These are phyloP conservation scores for Puccinia coronata DNA, from an alignment of 1,284 basidiomycete genomes.

Conservation along the genomic window DNA sequence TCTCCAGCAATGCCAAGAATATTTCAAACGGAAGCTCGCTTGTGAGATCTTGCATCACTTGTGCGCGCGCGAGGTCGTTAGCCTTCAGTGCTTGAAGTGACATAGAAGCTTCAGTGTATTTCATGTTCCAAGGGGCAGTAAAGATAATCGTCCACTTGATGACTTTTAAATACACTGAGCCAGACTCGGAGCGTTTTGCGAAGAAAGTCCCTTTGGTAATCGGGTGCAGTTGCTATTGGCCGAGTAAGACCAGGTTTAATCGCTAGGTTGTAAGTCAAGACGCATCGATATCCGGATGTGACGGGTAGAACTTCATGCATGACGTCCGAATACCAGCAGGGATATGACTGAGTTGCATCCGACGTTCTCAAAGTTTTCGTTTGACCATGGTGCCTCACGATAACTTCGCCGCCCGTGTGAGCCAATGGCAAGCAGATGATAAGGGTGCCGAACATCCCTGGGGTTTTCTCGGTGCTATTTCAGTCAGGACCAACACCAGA, in stretches of 20 bases:
- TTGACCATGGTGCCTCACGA: conserved; percentile 9
- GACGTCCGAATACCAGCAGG: conserved; percentile 51
- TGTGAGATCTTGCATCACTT: not conserved
- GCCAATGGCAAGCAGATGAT: conserved; percentile 45
- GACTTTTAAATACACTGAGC: not conserved
- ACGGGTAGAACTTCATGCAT: conserved; percentile 51
- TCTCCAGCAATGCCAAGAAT: not conserved
- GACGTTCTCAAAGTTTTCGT: not conserved
- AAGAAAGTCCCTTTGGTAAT: not conserved
- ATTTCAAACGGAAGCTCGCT: conserved; percentile 10
- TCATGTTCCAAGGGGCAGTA: not conserved
- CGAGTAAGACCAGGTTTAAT: not conserved
- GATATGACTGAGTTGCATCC: not conserved
- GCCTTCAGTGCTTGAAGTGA: not conserved
- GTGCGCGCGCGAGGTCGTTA: not conserved
- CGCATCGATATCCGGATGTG: conserved; percentile 44
- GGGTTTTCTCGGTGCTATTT: conserved; percentile 17
- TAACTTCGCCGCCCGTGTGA: conserved; percentile 48
- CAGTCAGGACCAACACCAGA: not conserved
- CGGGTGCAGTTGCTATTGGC: not conserved
- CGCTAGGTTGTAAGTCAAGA: conserved; percentile 46
- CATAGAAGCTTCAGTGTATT: not conserved
- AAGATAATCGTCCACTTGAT: not conserved
- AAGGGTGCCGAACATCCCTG: conserved; percentile 49
- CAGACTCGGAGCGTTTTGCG: not conserved